Conservation (phyloP, 352 stramenopile genomes). For the Globisporangium nodosum region DNA sequence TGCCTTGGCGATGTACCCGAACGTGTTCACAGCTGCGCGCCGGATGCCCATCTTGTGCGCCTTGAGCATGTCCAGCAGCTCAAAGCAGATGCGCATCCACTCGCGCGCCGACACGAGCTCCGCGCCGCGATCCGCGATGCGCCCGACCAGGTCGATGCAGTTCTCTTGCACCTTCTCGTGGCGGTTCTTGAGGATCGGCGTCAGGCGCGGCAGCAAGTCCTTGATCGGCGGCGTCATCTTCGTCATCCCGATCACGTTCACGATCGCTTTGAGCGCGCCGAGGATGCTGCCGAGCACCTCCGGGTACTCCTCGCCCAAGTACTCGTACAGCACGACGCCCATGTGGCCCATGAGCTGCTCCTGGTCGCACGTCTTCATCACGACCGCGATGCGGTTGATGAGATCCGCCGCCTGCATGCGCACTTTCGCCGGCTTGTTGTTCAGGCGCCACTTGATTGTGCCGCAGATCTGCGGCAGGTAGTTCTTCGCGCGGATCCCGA, state of each 20-base stretch:
- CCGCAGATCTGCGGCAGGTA: slow-evolving; percentile 98
- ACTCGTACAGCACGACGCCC: slow-evolving; percentile 99
- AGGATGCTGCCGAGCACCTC: slow-evolving; percentile 98
- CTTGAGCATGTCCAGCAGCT: slow-evolving; percentile 99
- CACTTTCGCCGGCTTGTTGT: slow-evolving; percentile 98
- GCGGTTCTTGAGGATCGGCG: slow-evolving; percentile 98
- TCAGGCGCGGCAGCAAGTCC: slow-evolving; percentile 97
- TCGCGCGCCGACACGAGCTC: slow-evolving; percentile 98
- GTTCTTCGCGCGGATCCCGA: slow-evolving; percentile 96
- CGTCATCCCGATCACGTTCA: slow-evolving; percentile 99
- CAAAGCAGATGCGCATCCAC: slow-evolving; percentile 99
- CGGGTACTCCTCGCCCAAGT: slow-evolving; percentile 99
- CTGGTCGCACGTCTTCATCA: slow-evolving; percentile 99
- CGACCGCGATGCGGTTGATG: slow-evolving; percentile 96
- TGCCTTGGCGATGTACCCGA: slow-evolving; percentile 99
- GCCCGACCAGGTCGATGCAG: slow-evolving; percentile 97
- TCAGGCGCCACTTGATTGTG: slow-evolving; percentile 99
- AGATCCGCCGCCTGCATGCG: slow-evolving; percentile 99
- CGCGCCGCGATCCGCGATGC: slow-evolving; percentile 96
- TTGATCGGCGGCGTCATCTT: slow-evolving; percentile 99
- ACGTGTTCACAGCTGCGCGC: slow-evolving; percentile 97
- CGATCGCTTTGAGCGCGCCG: slow-evolving; percentile 96
- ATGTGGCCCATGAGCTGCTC: slow-evolving; percentile 99
- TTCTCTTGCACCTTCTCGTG: slow-evolving; percentile 99
- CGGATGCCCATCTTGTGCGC: slow-evolving; percentile 99